phyloP scores from a whole-genome alignment of 108 stramenopile genomes.

The Fistulifera pelliculosa region DNA sequence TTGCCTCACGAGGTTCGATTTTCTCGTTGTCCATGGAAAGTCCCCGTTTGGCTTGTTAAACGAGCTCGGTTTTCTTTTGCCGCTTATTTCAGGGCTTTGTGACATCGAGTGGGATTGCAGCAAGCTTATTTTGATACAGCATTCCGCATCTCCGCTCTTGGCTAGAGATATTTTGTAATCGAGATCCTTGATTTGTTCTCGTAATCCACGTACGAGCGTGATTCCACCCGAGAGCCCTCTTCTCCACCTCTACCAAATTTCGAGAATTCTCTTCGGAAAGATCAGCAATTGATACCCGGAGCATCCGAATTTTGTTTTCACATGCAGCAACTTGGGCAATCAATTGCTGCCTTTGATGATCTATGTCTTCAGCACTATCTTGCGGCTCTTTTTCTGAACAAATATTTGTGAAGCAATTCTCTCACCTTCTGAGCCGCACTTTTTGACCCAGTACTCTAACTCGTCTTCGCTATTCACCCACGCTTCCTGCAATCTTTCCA shows the following conservation, averaged over 20 bases:
- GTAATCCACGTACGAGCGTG: slow-evolving; percentile 39
- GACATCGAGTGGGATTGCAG: slow-evolving; percentile 17
- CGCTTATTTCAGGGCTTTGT: not conserved
- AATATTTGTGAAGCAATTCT: slow-evolving; percentile 10
- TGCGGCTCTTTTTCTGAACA: slow-evolving; percentile 1
- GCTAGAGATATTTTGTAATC: slow-evolving; percentile 45
- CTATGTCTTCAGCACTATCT: slow-evolving; percentile 5
- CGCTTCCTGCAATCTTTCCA: slow-evolving; percentile 20
- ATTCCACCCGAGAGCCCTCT: slow-evolving; percentile 62
- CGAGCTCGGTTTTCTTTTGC: not conserved
- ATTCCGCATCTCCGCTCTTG: slow-evolving; percentile 32
- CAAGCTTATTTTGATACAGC: slow-evolving; percentile 51
- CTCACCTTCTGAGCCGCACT: slow-evolving; percentile 13
- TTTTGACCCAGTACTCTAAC: slow-evolving; percentile 27
- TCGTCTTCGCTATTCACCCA: slow-evolving; percentile 56
- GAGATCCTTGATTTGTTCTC: slow-evolving; percentile 56
- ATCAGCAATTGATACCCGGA: slow-evolving; percentile 62
- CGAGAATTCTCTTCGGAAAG: slow-evolving; percentile 62
- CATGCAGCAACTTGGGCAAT: slow-evolving; percentile 33
- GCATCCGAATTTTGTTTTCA: slow-evolving; percentile 45
- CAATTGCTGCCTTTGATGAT: slow-evolving; percentile 21
- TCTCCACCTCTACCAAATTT: slow-evolving; percentile 51
- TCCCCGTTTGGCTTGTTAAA: not conserved
- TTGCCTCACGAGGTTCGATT: not conserved
- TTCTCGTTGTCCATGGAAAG: not conserved